Percentiles rank a stretch among this genome's conserved stretches.
Conservation (phyloP, 306 rosid genomes). For the Rosa rugosa region DNA sequence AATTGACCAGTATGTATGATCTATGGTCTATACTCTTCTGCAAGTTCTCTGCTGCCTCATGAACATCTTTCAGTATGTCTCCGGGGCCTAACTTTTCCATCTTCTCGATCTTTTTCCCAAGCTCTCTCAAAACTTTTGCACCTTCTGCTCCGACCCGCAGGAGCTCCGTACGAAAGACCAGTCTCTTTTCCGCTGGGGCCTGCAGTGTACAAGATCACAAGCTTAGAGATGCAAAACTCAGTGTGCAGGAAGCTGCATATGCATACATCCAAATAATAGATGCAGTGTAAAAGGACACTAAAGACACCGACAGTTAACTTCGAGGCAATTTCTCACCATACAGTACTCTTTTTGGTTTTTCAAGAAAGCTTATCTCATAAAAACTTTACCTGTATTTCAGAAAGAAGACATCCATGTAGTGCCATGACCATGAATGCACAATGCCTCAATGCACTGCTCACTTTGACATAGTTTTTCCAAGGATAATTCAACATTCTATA, state of each 20-base stretch:
- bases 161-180: constrained; percentile 46
- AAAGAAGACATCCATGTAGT: constrained; percentile 71
- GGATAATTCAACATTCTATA: constrained; percentile 58
- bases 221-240: neutral
- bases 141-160: constrained; percentile 60
- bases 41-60: constrained; percentile 55
- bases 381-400: constrained; percentile 64
- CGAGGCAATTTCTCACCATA: neutral
- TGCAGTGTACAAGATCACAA: constrained; percentile 15
- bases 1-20: constrained; percentile 58
- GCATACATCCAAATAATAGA: constrained; percentile 2
- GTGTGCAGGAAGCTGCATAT: constrained; percentile 1
- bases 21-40: constrained; percentile 55
- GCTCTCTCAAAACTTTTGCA: constrained; percentile 51
- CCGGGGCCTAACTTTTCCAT: constrained; percentile 50
- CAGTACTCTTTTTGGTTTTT: neutral
- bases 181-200: constrained; percentile 62
- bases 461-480: constrained; percentile 54
- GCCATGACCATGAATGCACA: constrained; percentile 75
- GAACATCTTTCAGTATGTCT: constrained; percentile 48
- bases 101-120: constrained; percentile 59
- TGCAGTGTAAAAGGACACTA: neutral
- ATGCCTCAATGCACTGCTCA: constrained; percentile 69
- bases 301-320: neutral
- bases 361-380: neutral